Evolutionary conservation across 2,329 filamentous ascomycete genomes (phyloP), one percentile per base, ranked within the genome.

Genomic region (Neonectria hederae): DNA sequence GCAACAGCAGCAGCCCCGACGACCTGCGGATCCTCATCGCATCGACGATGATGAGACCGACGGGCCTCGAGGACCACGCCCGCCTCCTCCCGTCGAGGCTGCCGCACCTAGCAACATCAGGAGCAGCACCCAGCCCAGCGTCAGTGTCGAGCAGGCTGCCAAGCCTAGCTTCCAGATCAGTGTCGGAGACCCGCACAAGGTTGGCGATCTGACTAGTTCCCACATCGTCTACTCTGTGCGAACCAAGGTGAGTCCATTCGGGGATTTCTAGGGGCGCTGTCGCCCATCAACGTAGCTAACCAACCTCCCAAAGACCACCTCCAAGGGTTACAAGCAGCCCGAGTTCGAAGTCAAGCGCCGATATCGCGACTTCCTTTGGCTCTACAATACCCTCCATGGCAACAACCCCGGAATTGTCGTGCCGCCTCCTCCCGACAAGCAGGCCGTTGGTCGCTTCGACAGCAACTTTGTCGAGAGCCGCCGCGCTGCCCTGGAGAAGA

Each of bases 161-260:
- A 97, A 97, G 80, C 96, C 96, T 5, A 91, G 84, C 45, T 99
- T 98, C 79, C 84, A 92, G 54, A 98, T 99, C 74, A 89, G 87
- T 3, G 96, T 99, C 22, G 96, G 96, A 62, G 96, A 99, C 80
- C 96, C 96, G 59, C 94, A 97, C 81, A 99, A 98, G 83, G 95
- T 99, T 70, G 96, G 96, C 64, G 96, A 98, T 80, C 80, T 98
- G 77, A 97, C 96, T 9, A 97, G 92, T 79, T 97, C 94, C 68
- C 96, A 99, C 79, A 99, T 97, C 69, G 96, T 98, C 52, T 99
- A 99, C 81, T 93, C 93, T 73, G 96, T 99, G 69, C 88, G 92
- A 74, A 99, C 96, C 63, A 96, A 92, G 89, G 93, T 96, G 84
- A 65, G 71, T 55, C 28, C 14, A 40, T 14, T 1, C 2, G 2